Evolutionary conservation across 257 asterid species (phyloP).

Genomic region (Nicotiana knightiana): DNA sequence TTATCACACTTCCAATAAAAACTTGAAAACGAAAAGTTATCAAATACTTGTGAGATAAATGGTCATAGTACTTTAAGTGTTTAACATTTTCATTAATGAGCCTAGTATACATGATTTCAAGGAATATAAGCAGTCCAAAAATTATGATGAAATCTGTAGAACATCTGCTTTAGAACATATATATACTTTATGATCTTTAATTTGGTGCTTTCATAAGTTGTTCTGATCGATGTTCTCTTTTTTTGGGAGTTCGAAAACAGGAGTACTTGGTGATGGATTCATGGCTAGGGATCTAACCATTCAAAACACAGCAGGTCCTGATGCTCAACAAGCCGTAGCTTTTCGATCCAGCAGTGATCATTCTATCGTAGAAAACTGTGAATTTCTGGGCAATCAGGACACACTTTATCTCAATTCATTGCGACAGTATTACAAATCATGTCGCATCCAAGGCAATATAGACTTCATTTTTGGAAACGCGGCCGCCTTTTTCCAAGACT

Average conservation of each 20-base stretch:
- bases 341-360: constrained; percentile 42
- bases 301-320: constrained; percentile 49
- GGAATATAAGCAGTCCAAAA: neutral
- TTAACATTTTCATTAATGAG: neutral
- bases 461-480: constrained; percentile 54
- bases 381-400: constrained; percentile 52
- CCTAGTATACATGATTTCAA: neutral
- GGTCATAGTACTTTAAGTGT: too few species aligned
- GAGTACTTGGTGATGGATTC: constrained; percentile 47
- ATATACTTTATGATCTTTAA: neutral
- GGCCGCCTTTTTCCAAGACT: constrained; percentile 39
- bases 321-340: constrained; percentile 53
- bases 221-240: neutral
- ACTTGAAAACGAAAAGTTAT: too few species aligned
- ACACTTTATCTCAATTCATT: constrained; percentile 39
- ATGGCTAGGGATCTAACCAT: constrained; percentile 44
- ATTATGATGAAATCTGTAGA: neutral
- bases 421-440: constrained; percentile 50
- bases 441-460: constrained; percentile 46
- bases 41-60: too few species aligned
- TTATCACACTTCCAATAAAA: too few species aligned
- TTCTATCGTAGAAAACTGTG: constrained; percentile 38
- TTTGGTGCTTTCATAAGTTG: neutral
- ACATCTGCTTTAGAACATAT: neutral
- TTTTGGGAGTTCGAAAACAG: constrained; percentile 12